These are phyloP conservation scores for Bondarzewia mesenterica DNA, from an alignment of 1,284 basidiomycete species.

Conservation along the genomic window DNA sequence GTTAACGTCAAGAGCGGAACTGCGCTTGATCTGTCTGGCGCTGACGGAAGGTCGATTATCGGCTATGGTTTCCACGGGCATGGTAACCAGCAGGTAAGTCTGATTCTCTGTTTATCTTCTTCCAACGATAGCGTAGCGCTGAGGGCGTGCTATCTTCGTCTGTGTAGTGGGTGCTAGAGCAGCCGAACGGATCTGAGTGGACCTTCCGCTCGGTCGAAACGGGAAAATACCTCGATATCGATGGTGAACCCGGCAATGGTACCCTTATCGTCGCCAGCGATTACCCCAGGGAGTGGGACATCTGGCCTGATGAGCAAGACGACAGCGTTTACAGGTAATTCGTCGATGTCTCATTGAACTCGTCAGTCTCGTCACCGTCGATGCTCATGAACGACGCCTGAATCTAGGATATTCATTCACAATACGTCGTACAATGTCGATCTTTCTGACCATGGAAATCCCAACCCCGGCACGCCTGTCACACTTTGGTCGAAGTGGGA, in stretches of 20 bases:
- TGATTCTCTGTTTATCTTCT: neutral
- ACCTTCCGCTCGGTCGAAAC: constrained; percentile 28
- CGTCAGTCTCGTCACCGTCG: neutral
- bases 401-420: constrained; percentile 19
- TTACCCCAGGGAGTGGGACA: constrained; percentile 20
- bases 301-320: constrained; percentile 13
- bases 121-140: neutral
- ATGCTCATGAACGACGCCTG: neutral
- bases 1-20: constrained; percentile 41
- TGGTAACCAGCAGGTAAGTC: constrained; percentile 39
- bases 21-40: constrained; percentile 46
- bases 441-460: constrained; percentile 26
- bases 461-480: constrained; percentile 22
- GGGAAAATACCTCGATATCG: constrained; percentile 31
- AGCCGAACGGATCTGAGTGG: too few species aligned
- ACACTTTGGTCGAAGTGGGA: constrained; percentile 25
- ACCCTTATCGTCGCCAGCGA: constrained; percentile 24
- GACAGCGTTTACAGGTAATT: constrained; percentile 10
- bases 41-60: constrained; percentile 38
- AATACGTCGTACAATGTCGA: constrained; percentile 17
- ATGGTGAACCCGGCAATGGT: constrained; percentile 19
- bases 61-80: constrained; percentile 37
- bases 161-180: neutral
- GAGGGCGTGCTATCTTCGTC: neutral
- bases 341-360: neutral